Conservation (phyloP, 495 filamentous ascomycete genomes). For the Talaromyces liani region DNA sequence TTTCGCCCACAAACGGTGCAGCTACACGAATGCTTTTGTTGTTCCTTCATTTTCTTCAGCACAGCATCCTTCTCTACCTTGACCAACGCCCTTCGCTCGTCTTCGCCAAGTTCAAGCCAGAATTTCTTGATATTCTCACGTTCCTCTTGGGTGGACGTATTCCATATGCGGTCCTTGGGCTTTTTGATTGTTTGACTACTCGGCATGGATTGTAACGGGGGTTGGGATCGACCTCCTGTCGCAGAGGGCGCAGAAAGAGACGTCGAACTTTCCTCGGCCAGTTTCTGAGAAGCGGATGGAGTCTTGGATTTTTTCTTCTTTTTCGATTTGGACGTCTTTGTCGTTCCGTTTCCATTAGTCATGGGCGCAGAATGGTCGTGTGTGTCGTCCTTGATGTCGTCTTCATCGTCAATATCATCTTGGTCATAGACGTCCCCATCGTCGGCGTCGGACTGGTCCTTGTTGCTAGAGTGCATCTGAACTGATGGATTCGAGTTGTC, state of each 20-base stretch:
- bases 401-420: constrained; percentile 21
- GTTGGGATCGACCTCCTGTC: constrained; percentile 27
- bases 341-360: constrained; percentile 8
- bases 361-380: constrained; percentile 10
- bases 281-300: constrained; percentile 26
- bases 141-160: constrained; percentile 87
- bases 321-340: constrained; percentile 29
- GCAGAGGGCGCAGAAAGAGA: constrained; percentile 33
- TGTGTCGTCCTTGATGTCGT: constrained; percentile 8
- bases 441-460: constrained; percentile 10
- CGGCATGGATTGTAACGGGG: constrained; percentile 30
- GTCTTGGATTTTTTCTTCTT: constrained; percentile 42
- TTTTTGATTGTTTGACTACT: constrained; percentile 19
- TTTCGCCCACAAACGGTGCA: constrained; percentile 97
- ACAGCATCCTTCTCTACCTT: constrained; percentile 99
- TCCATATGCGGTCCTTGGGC: constrained; percentile 86
- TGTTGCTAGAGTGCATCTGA: constrained; percentile 6
- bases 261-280: constrained; percentile 32
- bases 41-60: constrained; percentile 98
- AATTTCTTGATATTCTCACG: constrained; percentile 96
- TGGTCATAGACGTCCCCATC: constrained; percentile 24
- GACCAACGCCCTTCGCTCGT: constrained; percentile 86
- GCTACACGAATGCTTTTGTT: constrained; percentile 98
- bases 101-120: constrained; percentile 93
- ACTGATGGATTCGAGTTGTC: constrained; percentile 18